phyloP scores from a whole-genome alignment of 2,329 filamentous ascomycete species.

The Trichoderma koningii region DNA sequence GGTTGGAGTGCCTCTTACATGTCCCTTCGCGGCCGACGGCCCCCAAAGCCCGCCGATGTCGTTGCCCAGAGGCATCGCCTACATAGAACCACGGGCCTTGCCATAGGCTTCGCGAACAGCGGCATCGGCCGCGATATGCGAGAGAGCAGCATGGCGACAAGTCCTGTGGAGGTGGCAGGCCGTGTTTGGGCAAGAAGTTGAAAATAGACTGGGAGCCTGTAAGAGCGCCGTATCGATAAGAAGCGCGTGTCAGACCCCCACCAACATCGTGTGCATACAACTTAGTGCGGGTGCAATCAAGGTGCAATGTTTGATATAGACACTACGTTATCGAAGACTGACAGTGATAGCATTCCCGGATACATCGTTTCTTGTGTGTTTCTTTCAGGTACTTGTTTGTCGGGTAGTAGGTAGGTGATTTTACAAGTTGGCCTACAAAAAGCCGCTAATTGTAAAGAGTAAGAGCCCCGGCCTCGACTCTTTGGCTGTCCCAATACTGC shows the following conservation, averaged over 20 bases:
- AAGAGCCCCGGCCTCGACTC: no score
- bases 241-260: not conserved
- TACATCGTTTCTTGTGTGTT: no score
- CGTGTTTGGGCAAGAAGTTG: not conserved
- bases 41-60: not conserved
- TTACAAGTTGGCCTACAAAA: no score
- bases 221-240: conserved; percentile 9
- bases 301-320: no score
- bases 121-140: conserved; percentile 9
- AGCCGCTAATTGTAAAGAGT: no score
- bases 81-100: conserved; percentile 1
- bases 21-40: conserved; percentile 1
- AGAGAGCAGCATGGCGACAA: conserved; percentile 17
- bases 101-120: not conserved
- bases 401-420: no score
- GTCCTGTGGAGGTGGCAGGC: conserved; percentile 1
- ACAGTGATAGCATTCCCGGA: no score
- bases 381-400: no score
- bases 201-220: not conserved
- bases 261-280: not conserved
- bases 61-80: conserved; percentile 13
- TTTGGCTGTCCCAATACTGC: not conserved
- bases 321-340: no score
- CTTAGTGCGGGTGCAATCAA: no score
- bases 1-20: conserved; percentile 14